These are phyloP conservation scores for Emmonsiellopsis sp. DNA, from an alignment of 2,329 filamentous ascomycete species.

Conservation along the genomic window DNA sequence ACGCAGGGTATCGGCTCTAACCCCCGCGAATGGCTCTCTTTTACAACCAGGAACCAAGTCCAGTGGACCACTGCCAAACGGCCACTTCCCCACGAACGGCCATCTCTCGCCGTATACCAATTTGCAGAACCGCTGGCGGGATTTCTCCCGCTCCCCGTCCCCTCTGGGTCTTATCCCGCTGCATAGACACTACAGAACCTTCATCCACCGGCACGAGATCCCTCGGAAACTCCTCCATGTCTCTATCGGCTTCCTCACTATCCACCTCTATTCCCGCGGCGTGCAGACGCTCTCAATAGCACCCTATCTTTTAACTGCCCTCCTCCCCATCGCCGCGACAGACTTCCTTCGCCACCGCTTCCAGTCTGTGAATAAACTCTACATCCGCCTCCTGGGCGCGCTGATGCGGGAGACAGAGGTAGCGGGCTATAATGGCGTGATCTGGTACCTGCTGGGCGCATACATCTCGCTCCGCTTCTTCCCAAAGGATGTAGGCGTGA, in stretches of 20 bases:
- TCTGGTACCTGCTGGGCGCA: slow-evolving; percentile 88
- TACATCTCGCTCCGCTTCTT: slow-evolving; percentile 80
- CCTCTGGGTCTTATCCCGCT: slow-evolving; percentile 92
- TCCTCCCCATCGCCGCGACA: slow-evolving; percentile 74
- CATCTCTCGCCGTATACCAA: slow-evolving; percentile 57
- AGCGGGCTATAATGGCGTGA: slow-evolving; percentile 88
- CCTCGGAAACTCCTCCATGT: slow-evolving; percentile 89
- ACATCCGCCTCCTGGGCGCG: slow-evolving; percentile 74
- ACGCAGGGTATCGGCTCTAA: slow-evolving; percentile 46
- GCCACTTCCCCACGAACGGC: slow-evolving; percentile 46
- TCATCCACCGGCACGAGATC: slow-evolving; percentile 95
- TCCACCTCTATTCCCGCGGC: slow-evolving; percentile 74
- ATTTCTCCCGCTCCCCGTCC: slow-evolving; percentile 83
- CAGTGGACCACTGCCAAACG: slow-evolving; percentile 27
- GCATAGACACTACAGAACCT: slow-evolving; percentile 79
- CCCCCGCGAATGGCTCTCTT: slow-evolving; percentile 40
- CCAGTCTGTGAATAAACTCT: slow-evolving; percentile 72
- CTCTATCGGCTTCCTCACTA: slow-evolving; percentile 89
- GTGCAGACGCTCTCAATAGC: slow-evolving; percentile 69
- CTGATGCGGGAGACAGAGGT: slow-evolving; percentile 97
- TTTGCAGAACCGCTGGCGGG: slow-evolving; percentile 65
- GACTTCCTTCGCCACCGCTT: slow-evolving; percentile 80
- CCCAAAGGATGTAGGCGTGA: slow-evolving; percentile 85
- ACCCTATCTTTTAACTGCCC: slow-evolving; percentile 68
- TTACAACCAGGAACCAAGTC: slow-evolving; percentile 33